phyloP scores from a whole-genome alignment of 2,329 filamentous ascomycete species.

The Pestalotiopsis sp. region DNA sequence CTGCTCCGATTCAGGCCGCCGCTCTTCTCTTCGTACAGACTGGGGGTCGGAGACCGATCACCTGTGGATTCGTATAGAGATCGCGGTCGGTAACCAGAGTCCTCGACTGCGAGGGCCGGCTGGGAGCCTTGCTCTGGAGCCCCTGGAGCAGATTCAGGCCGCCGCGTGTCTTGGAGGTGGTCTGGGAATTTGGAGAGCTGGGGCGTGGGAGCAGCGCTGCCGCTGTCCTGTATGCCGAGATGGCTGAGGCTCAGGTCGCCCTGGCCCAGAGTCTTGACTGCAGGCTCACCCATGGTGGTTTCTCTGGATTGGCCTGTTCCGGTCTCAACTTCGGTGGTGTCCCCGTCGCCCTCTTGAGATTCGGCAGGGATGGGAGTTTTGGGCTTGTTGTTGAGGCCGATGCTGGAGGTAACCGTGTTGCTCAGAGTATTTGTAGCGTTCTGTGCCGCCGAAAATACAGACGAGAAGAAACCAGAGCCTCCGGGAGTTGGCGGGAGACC shows the following conservation, averaged over 20 bases:
- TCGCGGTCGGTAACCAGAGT: conserved; percentile 44
- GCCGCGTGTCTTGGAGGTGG: conserved; percentile 43
- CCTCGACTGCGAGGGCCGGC: conserved; percentile 40
- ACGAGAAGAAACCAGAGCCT: conserved; percentile 81
- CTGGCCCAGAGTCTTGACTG: conserved; percentile 85
- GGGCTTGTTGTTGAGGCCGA: conserved; percentile 53
- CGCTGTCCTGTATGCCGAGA: conserved; percentile 73
- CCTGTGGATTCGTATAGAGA: conserved; percentile 55
- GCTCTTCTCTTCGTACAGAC: conserved; percentile 66
- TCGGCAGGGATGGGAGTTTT: conserved; percentile 36
- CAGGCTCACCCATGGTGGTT: conserved; percentile 59
- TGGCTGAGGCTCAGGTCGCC: conserved; percentile 90
- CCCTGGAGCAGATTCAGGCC: conserved; percentile 63
- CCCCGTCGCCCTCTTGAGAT: conserved; percentile 33
- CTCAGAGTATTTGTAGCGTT: conserved; percentile 81
- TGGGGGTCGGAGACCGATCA: conserved; percentile 69
- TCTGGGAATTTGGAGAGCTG: conserved; percentile 59
- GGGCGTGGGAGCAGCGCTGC: conserved; percentile 56
- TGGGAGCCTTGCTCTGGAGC: conserved; percentile 35
- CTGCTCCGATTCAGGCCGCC: conserved; percentile 60
- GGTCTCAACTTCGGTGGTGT: conserved; percentile 47
- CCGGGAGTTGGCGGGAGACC: conserved; percentile 54
- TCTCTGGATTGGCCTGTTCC: conserved; percentile 42
- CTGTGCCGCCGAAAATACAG: conserved; percentile 89
- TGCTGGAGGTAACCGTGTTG: conserved; percentile 71